phyloP scores from a whole-genome alignment of 2,329 filamentous ascomycete species.

The Nannizziopsis barbatae region DNA sequence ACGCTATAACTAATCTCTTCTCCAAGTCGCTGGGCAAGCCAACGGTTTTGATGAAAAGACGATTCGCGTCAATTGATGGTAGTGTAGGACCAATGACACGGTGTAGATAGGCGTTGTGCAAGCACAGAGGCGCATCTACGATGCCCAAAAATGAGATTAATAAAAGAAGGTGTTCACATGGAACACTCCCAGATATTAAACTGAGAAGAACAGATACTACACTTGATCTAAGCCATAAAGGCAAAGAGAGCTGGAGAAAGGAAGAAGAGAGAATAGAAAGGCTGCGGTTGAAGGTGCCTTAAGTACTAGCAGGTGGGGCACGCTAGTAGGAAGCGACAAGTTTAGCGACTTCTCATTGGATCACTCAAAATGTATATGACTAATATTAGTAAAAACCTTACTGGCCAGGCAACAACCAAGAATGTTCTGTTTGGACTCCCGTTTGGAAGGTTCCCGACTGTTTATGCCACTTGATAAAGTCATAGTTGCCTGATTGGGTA shows the following conservation, averaged over 20 bases:
- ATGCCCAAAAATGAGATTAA: constrained; percentile 69
- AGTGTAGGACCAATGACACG: constrained; percentile 70
- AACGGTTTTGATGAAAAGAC: constrained; percentile 50
- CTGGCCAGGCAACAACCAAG: no score
- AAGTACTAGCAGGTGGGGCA: constrained; percentile 13
- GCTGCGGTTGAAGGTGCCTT: constrained; percentile 26
- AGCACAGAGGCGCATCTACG: constrained; percentile 55
- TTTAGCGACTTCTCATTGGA: constrained; percentile 5
- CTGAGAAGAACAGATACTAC: constrained; percentile 96
- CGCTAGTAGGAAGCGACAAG: constrained; percentile 14
- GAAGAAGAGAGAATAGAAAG: constrained; percentile 31
- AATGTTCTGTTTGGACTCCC: no score
- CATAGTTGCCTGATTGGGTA: no score
- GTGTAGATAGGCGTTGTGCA: constrained; percentile 54
- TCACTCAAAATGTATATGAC: no score
- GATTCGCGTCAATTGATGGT: constrained; percentile 58
- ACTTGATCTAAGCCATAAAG: constrained; percentile 73
- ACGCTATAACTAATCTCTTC: constrained; percentile 40
- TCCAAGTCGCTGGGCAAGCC: constrained; percentile 44
- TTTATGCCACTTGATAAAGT: no score
- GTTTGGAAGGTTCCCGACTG: no score
- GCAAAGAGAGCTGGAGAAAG: constrained; percentile 42
- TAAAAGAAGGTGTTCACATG: constrained; percentile 58
- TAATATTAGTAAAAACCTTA: no score
- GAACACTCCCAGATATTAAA: constrained; percentile 86